These are phyloP conservation scores for Antrodiella citrinella DNA, from an alignment of 768 basidiomycete species.

Conservation along the genomic window DNA sequence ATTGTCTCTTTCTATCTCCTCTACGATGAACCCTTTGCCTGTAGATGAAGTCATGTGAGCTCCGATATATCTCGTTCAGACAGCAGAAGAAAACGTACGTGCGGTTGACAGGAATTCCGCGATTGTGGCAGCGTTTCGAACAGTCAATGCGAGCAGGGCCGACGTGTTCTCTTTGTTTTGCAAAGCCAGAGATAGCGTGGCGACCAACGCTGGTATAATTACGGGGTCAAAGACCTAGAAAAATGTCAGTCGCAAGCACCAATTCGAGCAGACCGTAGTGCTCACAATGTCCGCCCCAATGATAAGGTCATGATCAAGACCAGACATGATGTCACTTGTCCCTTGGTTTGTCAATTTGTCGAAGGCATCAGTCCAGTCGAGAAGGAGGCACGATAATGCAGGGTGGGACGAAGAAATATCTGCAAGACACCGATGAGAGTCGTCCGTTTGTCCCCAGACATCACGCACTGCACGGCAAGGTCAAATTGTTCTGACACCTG, in stretches of 20 bases:
- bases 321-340: slow-evolving; percentile 28
- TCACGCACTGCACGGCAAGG: slow-evolving; percentile 55
- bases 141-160: slow-evolving; percentile 42
- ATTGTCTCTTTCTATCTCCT: neutral
- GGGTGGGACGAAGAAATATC: slow-evolving; percentile 49
- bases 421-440: slow-evolving; percentile 19
- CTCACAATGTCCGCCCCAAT: slow-evolving; percentile 65
- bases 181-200: slow-evolving; percentile 32
- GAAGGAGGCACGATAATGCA: slow-evolving; percentile 31
- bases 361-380: slow-evolving; percentile 66
- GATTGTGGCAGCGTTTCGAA: slow-evolving; percentile 51
- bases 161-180: neutral
- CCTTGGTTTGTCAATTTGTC: slow-evolving; percentile 17
- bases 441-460: neutral
- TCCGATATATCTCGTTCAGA: neutral
- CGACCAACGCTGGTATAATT: slow-evolving; percentile 49
- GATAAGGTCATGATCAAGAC: slow-evolving; percentile 46
- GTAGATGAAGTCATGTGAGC: neutral
- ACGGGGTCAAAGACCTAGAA: slow-evolving; percentile 59
- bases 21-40: neutral
- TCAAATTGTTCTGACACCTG: slow-evolving; percentile 52
- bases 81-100: slow-evolving; percentile 7
- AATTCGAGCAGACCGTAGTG: neutral
- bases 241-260: neutral
- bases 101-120: slow-evolving; percentile 28